A percentile compares a stretch with the other conserved stretches of the same genome.
Conservation (phyloP, 768 basidiomycete genomes). For the Cubamyces sp. region DNA sequence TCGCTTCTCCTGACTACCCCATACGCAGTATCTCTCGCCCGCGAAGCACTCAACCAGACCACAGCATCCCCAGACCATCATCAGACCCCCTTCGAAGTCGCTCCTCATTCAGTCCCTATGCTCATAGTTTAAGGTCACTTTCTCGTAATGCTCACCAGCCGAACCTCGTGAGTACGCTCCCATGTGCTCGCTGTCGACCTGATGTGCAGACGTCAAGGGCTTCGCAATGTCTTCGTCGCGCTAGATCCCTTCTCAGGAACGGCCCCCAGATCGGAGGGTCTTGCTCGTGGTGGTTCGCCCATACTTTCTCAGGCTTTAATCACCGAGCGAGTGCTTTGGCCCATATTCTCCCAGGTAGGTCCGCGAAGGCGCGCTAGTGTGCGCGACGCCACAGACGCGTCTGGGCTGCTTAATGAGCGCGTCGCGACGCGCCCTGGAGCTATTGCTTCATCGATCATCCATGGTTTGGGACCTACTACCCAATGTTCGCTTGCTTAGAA, state of each 20-base stretch:
- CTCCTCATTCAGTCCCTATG: background rate
- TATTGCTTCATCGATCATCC: background rate
- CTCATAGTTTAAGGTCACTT: background rate
- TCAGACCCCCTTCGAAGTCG: constrained; percentile 5
- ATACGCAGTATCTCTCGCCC: too few relatives aligned
- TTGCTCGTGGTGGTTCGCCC: background rate
- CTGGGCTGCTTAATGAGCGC: constrained; percentile 12
- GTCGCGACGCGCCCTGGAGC: constrained; percentile 13
- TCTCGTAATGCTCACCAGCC: constrained; percentile 5
- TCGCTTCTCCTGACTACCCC: background rate
- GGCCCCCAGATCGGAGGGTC: background rate
- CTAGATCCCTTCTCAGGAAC: background rate
- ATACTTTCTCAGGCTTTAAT: too few relatives aligned
- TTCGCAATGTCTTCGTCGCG: background rate
- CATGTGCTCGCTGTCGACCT: too few relatives aligned
- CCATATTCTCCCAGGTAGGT: too few relatives aligned
- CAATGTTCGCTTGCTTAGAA: background rate
- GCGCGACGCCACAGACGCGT: constrained; percentile 14
- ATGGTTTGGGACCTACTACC: too few relatives aligned
- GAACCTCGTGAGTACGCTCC: background rate
- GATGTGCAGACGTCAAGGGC: background rate
- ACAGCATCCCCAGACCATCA: background rate
- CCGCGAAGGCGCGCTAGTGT: background rate
- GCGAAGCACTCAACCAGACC: background rate
- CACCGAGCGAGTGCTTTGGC: too few relatives aligned